Base-by-base conservation (phyloP, 768 basidiomycete genomes). In the Omphalotus guepiniiformis region DNA sequence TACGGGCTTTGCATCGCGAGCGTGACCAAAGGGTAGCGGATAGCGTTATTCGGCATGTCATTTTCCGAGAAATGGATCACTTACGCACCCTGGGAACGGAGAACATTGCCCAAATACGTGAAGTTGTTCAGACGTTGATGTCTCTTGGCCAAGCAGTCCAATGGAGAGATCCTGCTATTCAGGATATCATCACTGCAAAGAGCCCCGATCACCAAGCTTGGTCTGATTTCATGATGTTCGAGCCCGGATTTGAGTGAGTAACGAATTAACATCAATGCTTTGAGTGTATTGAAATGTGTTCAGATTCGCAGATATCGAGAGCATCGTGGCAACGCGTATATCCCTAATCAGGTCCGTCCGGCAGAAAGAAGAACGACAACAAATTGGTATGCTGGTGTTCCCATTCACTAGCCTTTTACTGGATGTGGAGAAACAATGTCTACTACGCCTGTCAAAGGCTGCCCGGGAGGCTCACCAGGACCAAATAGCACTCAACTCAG, bases 401-500 rank as follows among this genome's bases (percentile, higher is more conserved):
- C 78, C 82, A 0, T 76, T 83, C 46, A 62, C 73, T 5, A 63
- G 62, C 9, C 58, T 64, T 13, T 63, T 95, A 0, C 59, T 77
- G 11, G 71, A 77, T 3, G 58, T 87, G 1, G 88, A 96, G 61
- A 85, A 78, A 35, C 58, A 65, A 1, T 91, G 85, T 55, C 79
- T 95, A 6, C 63, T 93, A 25, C 71, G 71, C 15, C 69, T 96
- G 48, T 92, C 82, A 12, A 66, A 73, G 56, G 82, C 80, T 22
- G 93, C 95, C 12, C 75, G 93, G 16, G 61, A 71, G 29, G 75
- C 80, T 0, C 73, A 78, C 42, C 79, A 89, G 40, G 63, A 78
- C 13, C 93, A 96, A 58, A 78, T 93, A 28, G 90, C 95, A 0
- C 65, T 96, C 22, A 98, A 95, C 58, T 83, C 93, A 4, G 72